Conservation (phyloP, 306 rosid species). For the Prosopis cineraria region DNA sequence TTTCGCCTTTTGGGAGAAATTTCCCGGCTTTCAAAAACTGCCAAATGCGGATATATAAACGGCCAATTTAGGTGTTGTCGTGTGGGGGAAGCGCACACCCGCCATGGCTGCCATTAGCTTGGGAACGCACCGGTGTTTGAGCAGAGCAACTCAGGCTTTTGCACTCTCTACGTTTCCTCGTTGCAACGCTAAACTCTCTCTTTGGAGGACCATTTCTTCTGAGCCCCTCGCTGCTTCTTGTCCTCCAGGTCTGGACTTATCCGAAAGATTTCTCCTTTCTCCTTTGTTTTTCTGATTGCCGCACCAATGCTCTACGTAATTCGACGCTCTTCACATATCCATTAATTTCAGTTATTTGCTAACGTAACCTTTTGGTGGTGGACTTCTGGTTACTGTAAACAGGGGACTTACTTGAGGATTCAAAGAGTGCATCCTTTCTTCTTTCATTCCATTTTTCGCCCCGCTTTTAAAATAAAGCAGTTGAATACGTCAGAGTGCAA, state of each 20-base stretch:
- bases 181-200: slow-evolving; percentile 39
- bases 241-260: slow-evolving; percentile 59
- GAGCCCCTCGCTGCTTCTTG: slow-evolving; percentile 46
- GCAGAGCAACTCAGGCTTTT: slow-evolving; percentile 47
- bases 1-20: not conserved
- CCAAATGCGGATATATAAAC: too few species aligned
- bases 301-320: not conserved
- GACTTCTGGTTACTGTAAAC: slow-evolving; percentile 34
- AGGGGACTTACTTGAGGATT: not conserved
- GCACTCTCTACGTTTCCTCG: slow-evolving; percentile 36
- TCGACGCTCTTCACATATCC: slow-evolving; percentile 28
- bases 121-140: slow-evolving; percentile 45
- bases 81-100: not conserved
- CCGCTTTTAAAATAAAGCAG: not conserved
- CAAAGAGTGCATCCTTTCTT: not conserved
- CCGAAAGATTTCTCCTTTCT: not conserved
- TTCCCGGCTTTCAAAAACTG: not conserved
- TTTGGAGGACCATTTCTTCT: slow-evolving; percentile 40
- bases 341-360: slow-evolving; percentile 18
- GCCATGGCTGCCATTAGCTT: slow-evolving; percentile 70
- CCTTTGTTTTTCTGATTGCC: not conserved
- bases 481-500: not conserved
- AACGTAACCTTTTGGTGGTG: not conserved
- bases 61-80: not conserved
- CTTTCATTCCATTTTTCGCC: not conserved